Conservation (phyloP, 306 rosid genomes). For the Alnus glutinosa region DNA sequence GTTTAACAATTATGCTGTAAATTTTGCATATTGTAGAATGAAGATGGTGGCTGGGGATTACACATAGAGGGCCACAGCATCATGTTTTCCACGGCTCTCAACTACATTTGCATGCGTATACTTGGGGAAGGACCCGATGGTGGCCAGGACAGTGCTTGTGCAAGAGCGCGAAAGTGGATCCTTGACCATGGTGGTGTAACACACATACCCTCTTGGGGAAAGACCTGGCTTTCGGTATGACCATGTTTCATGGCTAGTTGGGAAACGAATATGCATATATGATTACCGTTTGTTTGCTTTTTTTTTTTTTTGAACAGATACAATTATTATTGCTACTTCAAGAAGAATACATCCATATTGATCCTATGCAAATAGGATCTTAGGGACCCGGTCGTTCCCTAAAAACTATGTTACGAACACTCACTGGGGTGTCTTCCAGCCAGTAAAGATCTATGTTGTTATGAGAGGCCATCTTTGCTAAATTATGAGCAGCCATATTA, state of each 20-base stretch:
- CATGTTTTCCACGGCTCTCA: slow-evolving; percentile 12
- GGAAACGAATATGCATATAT: no score
- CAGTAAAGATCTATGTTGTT: no score
- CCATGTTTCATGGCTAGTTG: neutral
- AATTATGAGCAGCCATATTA: no score
- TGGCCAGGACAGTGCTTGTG: neutral
- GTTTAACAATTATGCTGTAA: neutral
- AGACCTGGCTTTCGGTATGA: slow-evolving; percentile 15
- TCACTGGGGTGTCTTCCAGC: no score
- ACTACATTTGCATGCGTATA: slow-evolving; percentile 15
- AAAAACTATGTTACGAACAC: no score
- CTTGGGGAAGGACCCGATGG: neutral
- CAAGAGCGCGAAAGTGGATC: slow-evolving; percentile 9
- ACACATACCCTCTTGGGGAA: slow-evolving; percentile 22
- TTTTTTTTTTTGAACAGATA: no score
- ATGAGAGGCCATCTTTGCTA: no score
- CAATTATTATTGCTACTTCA: no score
- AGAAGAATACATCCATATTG: no score
- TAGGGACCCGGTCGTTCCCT: no score
- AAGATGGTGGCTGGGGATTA: slow-evolving; percentile 24
- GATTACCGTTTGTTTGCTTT: no score
- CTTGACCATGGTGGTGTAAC: slow-evolving; percentile 20
- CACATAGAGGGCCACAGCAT: neutral
- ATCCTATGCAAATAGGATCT: no score
- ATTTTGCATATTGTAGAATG: slow-evolving; percentile 3